phyloP scores from a whole-genome alignment of 148 eudicot genomes.

The Chenopodium suecicum region DNA sequence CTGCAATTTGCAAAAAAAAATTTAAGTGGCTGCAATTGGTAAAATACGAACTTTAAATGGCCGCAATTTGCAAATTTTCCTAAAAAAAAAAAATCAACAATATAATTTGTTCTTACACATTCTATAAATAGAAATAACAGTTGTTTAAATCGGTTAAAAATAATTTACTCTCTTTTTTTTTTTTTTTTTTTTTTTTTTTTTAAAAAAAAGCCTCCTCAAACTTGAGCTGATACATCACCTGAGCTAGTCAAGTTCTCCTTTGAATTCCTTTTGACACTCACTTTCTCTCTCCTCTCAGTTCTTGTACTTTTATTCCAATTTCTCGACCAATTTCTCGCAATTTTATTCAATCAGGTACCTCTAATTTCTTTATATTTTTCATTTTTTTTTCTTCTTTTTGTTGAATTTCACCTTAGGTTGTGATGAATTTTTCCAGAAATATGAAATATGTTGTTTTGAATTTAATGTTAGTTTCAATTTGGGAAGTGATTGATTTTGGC shows the following conservation, averaged over 20 bases:
- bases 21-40: too few relatives aligned
- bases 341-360: conserved; percentile 16
- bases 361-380: neutral
- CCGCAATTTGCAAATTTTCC: too few relatives aligned
- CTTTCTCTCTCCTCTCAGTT: conserved; percentile 1
- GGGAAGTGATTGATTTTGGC: neutral
- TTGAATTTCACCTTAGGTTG: conserved; percentile 7
- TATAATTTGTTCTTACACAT: neutral
- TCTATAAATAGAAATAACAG: conserved; percentile 16
- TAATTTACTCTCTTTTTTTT: too few relatives aligned
- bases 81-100: too few relatives aligned
- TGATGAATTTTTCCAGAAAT: neutral
- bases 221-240: too few relatives aligned
- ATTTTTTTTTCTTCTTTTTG: neutral
- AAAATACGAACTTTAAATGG: too few relatives aligned
- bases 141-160: conserved; percentile 11
- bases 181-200: too few relatives aligned
- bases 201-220: neutral
- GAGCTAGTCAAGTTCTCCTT: neutral
- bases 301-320: neutral
- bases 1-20: too few relatives aligned
- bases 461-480: neutral
- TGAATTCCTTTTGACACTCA: conserved; percentile 3
- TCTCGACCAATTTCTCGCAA: conserved; percentile 8
- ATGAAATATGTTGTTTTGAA: neutral